Evolutionary conservation across 179 eudicot genomes (phyloP), one percentile per base, ranked within the genome.

Genomic region (Heliamphora pulchella): DNA sequence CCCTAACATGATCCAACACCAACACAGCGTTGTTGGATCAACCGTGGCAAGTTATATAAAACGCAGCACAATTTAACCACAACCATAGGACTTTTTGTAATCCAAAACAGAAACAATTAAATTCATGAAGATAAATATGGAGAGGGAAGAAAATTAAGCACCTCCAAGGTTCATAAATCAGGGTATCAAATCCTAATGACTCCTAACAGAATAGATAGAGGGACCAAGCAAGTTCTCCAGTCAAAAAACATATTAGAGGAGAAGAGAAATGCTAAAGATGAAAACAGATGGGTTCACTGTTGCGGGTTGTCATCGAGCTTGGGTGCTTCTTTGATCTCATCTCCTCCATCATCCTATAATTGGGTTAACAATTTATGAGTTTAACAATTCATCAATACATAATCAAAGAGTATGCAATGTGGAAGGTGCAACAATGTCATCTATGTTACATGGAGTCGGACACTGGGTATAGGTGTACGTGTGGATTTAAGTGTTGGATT

Each of bases 281-380:
- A 57, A 22, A 66, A 51, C 55, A 66, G 64, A 10, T 31, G 51
- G 66, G 51, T 51, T 69, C 72, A 41, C 9, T 78, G 20, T 4
- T 75, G 65, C 76, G 71, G 70, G 63, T 81, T 81, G 5, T 78
- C 68, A 1, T 84, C 86, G 18, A 51, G 75, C 81, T 84, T 84
- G 80, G 83, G 75, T n/a, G 86, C 85, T 76, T 83, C 85, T 75
- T 83, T 84, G 79, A 76, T 77, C 63, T 84, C 86, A 14, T 84
- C 86, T 50, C 77, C 74, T 5, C 76, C 80, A 18, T 84, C 86
- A 66, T 84, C 86, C 86, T 84, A 57, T 5, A 81, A 53, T 51
- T 41, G 31, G 59, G 7, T 48, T n/a, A n/a, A 39, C 7, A 47
- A 76, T 43, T 76, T 39, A 50, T 77, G 0, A 77, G 71, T 13